Evolutionary conservation across 2,329 filamentous ascomycete species (phyloP), one percentile per base, ranked within the genome.

Genomic region (Fusarium miscanthi): DNA sequence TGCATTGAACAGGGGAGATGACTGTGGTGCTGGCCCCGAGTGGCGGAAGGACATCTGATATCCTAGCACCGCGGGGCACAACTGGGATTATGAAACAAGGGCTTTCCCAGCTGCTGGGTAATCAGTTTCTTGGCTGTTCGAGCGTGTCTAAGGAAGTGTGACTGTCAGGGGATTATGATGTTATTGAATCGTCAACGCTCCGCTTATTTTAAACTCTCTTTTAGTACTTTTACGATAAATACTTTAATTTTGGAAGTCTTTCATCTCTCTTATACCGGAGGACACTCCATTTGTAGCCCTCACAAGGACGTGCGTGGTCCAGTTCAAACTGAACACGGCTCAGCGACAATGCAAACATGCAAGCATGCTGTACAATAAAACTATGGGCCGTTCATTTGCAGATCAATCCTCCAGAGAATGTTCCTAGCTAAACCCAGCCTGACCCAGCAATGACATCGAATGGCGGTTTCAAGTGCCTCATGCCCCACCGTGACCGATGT

Each of bases 391-490:
- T 33, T 16, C 16, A n/a, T 42, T 73, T 46, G 61, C 42, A 63
- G 61, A 63, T 71, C 66, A 35, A 33, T 43, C 56, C 40, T 49
- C 45, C 41, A 33, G 43, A 64, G 45, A 40, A 40, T 68, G 46
- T 68, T 73, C 60, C 54, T 23, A 45, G 41, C 23, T 33, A 13
- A 38, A 25, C 53, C 30, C 30, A 57, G 40, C 53, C 53, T 45
- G 45, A 49, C 40, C 48, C 49, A 43, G 46, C 46, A 43, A 74
- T 54, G 63, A 66, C 63, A 72, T 63, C 58, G 52, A 57, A 73
- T 66, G 73, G 74, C 64, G 74, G 74, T 76, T 76, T 77, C 75
- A 76, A 76, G 70, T 74, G 70, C 57, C 69, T 69, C 61, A 19
- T 11, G 63, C 64, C 66, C 71, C 75, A 73, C 74, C 27, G 23